Evolutionary conservation across 1,139 yeast species (phyloP).

Genomic region (Kodamaea sp.): DNA sequence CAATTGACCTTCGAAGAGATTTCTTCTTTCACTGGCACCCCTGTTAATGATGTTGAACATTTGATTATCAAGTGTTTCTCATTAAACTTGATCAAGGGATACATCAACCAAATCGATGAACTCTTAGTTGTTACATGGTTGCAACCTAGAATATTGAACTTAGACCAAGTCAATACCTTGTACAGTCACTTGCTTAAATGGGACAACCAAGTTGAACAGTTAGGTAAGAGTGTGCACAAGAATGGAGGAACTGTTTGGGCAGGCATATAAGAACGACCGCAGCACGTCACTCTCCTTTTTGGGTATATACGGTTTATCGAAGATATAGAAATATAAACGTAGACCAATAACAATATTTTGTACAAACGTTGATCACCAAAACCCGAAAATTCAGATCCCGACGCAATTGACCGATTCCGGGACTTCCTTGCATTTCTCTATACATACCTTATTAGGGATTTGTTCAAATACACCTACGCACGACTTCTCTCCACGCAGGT

Average conservation of each 20-base stretch:
- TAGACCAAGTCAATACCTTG: constrained; percentile 76
- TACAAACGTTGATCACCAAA: too few species aligned
- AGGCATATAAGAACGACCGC: constrained; percentile 26
- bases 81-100: constrained; percentile 78
- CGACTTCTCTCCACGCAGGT: too few species aligned
- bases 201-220: constrained; percentile 70
- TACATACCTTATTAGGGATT: too few species aligned
- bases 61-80: constrained; percentile 90
- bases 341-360: too few species aligned
- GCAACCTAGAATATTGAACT: constrained; percentile 90
- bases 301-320: too few species aligned
- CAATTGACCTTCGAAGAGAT: constrained; percentile 73
- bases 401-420: too few species aligned
- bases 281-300: too few species aligned
- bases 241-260: constrained; percentile 47
- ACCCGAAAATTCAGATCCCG: too few species aligned
- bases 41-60: constrained; percentile 78
- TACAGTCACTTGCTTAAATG: constrained; percentile 71
- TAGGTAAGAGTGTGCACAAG: constrained; percentile 49
- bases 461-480: too few species aligned
- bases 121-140: constrained; percentile 86
- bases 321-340: too few species aligned
- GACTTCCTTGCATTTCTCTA: too few species aligned
- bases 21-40: constrained; percentile 67
- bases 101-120: constrained; percentile 82